Evolutionary conservation across 2,329 filamentous ascomycete species (phyloP).

Genomic region (Arthroderma sp.): DNA sequence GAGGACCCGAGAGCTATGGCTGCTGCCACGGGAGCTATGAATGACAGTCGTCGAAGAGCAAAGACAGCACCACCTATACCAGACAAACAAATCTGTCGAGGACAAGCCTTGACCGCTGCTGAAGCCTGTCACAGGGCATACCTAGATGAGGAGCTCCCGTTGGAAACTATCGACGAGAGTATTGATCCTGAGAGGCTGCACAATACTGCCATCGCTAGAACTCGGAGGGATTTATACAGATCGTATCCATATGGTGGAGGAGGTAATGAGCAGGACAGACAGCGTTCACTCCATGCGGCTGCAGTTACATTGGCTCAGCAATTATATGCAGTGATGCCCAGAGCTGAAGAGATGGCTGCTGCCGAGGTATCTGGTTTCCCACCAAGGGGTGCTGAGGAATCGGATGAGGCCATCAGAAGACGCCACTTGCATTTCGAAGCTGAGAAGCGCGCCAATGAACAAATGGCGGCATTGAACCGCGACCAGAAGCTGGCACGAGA

Average conservation of each 20-base stretch:
- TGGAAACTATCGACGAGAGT: constrained; percentile 24
- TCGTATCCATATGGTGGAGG: constrained; percentile 56
- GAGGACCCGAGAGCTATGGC: constrained; percentile 51
- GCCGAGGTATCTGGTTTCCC: constrained; percentile 29
- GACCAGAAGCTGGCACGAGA: constrained; percentile 20
- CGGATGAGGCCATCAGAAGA: constrained; percentile 71
- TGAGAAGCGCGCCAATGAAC: constrained; percentile 40
- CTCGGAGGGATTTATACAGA: constrained; percentile 62
- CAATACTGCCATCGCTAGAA: constrained; percentile 51
- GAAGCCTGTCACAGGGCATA: constrained; percentile 45
- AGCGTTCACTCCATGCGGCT: constrained; percentile 59
- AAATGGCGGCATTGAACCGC: constrained; percentile 45
- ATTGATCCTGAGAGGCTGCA: constrained; percentile 44
- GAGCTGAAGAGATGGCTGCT: constrained; percentile 37
- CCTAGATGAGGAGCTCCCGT: constrained; percentile 27
- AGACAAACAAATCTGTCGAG: constrained; percentile 43
- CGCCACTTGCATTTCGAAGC: constrained; percentile 38
- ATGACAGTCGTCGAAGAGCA: constrained; percentile 44
- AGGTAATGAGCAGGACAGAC: constrained; percentile 54
- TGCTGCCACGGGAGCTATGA: constrained; percentile 61
- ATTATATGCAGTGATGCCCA: constrained; percentile 57
- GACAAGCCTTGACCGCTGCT: constrained; percentile 62
- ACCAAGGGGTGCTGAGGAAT: constrained; percentile 21
- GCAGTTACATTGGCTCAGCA: constrained; percentile 73
- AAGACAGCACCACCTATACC: constrained; percentile 42